These are phyloP conservation scores for Podaxis sp. DNA, from an alignment of 768 basidiomycete genomes.

Conservation along the genomic window DNA sequence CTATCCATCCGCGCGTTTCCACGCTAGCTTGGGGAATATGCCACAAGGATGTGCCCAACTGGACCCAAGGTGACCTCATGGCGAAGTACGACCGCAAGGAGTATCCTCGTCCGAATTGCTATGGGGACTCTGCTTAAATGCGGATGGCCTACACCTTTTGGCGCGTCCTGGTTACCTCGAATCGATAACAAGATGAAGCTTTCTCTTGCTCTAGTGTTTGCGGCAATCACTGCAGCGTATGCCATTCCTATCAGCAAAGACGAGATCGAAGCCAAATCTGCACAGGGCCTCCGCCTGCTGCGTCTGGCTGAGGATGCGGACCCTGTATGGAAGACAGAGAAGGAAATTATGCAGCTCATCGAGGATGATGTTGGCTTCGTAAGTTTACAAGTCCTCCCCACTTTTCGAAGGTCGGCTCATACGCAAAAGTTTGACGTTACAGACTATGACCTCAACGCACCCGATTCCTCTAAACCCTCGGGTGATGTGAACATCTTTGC, in stretches of 20 bases:
- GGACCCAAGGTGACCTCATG: not conserved
- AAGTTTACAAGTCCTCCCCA: constrained; percentile 4
- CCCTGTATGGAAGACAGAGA: constrained; percentile 32
- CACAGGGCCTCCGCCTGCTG: constrained; percentile 31
- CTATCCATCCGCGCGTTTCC: not conserved
- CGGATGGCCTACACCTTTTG: not conserved
- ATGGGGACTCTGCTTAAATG: not conserved
- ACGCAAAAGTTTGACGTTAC: constrained; percentile 32
- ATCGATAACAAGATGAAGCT: not conserved
- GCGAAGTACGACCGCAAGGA: not conserved
- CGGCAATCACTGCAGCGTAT: not conserved
- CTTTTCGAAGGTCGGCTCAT: not conserved
- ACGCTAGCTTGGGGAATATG: not conserved
- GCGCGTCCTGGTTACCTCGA: not conserved
- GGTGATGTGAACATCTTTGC: not conserved
- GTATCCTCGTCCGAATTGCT: not conserved
- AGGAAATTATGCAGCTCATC: constrained; percentile 30
- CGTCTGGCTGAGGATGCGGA: constrained; percentile 28
- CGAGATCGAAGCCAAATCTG: constrained; percentile 28
- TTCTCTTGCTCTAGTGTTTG: constrained; percentile 2
- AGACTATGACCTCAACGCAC: constrained; percentile 25
- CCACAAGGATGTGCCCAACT: not conserved
- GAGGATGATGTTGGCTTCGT: constrained; percentile 25
- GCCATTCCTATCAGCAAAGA: constrained; percentile 20
- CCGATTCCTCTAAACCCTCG: not conserved